Evolutionary conservation across 176 grass and related monocot genomes (phyloP), one percentile per base, ranked within the genome.

Genomic region (Calamus simplicifolius): DNA sequence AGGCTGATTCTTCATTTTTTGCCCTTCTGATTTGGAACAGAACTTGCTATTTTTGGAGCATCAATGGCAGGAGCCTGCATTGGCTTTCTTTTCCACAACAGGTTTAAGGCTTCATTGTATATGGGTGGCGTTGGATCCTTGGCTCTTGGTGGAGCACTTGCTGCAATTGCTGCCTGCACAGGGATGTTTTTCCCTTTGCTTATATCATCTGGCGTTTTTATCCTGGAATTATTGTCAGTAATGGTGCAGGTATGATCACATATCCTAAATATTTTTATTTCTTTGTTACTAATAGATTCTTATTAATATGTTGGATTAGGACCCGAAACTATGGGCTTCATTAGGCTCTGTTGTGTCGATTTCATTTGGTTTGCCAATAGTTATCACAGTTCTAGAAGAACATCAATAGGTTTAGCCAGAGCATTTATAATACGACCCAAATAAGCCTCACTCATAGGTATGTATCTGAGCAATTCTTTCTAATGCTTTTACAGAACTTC

Each of bases 171-270:
- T 73, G 70, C 87, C 50, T 92, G 81, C 25, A 82, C 81, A 57
- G 87, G 93, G 75, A 98, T 98, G 93, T 89, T 98, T 62, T 74
- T 92, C 51, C 93, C 93, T 5, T 75, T 98, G 78, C 65, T 88
- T 14, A 74, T 92, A 61, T 75, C 78, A 62, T 85, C 87, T 57
- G 59, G 84, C 35, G 7, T 77, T 59, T 88, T 92, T 49, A 50
- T 82, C 71, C 18, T 85, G 29, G 93, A 88, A 83, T 29, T 82
- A 52, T 27, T 92, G 49, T 75, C 82, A 51, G 69, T 81, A 31
- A 64, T 80, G 73, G 59, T 92, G 29, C 84, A 92, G 93, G 93
- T 98, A 77, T 3, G 5, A 28, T 69, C 57, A 38, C 85, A 4
- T 52, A 71, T 66, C 13, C 63, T 16, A 58, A 29, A 53, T 26